These are phyloP conservation scores for Plasmodium knowlesi DNA, from an alignment of 169 alveolate genomes.

Conservation along the genomic window DNA sequence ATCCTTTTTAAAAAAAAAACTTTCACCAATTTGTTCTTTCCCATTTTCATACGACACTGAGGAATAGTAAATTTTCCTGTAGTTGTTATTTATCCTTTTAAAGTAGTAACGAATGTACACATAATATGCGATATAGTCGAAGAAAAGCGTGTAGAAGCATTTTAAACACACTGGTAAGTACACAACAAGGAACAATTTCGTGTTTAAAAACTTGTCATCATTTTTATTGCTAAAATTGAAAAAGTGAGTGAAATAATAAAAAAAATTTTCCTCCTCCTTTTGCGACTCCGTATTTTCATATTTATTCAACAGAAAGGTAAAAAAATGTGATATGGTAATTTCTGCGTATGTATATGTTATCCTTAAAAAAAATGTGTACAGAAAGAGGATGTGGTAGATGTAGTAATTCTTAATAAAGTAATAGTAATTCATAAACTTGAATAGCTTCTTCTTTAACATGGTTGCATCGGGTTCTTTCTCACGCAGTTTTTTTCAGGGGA, in stretches of 20 bases:
- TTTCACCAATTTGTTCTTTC: neutral
- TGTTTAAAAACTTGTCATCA: conserved; percentile 58
- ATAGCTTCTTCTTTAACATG: conserved; percentile 50
- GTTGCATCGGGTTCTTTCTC: conserved; percentile 2
- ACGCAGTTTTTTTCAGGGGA: neutral
- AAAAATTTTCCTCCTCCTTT: conserved; percentile 54
- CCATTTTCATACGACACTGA: conserved; percentile 43
- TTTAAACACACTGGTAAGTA: conserved; percentile 71
- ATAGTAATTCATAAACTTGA: conserved; percentile 46
- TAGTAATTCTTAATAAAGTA: conserved; percentile 39
- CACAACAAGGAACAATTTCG: conserved; percentile 67
- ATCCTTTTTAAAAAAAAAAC: neutral
- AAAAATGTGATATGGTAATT: conserved; percentile 71
- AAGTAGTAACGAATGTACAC: conserved; percentile 69
- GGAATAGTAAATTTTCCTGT: conserved; percentile 17
- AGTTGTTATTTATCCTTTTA: conserved; percentile 46
- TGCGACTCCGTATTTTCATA: conserved; percentile 59
- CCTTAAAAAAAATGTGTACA: conserved; percentile 70
- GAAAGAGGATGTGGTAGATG: conserved; percentile 65
- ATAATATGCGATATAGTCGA: conserved; percentile 71
- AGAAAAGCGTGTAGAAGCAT: conserved; percentile 73
- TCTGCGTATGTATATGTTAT: conserved; percentile 75
- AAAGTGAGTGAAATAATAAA: conserved; percentile 58
- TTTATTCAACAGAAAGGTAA: conserved; percentile 48
- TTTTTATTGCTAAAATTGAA: conserved; percentile 53